A percentile compares a stretch with the other conserved stretches of the same genome.
phyloP scores from a whole-genome alignment of 2,329 filamentous ascomycete genomes.

The Alternaria triticimaculans region DNA sequence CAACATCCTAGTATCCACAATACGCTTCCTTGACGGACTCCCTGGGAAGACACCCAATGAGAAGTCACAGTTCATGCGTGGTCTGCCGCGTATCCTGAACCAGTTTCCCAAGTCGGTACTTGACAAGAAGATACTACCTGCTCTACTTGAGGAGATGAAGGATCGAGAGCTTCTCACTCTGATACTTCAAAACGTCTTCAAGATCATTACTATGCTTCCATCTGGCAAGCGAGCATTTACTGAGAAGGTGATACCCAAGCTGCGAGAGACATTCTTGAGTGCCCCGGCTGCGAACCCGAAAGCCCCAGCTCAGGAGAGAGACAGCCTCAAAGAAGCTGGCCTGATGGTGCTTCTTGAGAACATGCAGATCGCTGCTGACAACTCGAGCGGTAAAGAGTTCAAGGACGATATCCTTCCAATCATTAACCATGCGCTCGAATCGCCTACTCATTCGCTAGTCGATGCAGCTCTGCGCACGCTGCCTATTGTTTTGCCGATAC shows the following conservation, averaged over 20 bases:
- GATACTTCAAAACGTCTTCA: conserved; percentile 91
- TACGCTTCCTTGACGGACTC: conserved; percentile 89
- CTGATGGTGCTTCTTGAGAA: conserved; percentile 91
- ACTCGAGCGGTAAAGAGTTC: conserved; percentile 89
- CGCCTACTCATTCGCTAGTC: conserved; percentile 84
- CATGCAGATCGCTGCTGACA: conserved; percentile 75
- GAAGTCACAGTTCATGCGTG: conserved; percentile 89
- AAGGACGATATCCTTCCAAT: conserved; percentile 94
- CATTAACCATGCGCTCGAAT: conserved; percentile 82
- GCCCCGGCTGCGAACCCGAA: conserved; percentile 52
- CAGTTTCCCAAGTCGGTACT: conserved; percentile 94
- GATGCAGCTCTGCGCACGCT: conserved; percentile 83
- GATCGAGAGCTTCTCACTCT: conserved; percentile 85
- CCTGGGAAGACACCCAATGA: conserved; percentile 91
- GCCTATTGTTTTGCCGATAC: conserved; percentile 79
- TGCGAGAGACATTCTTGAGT: conserved; percentile 82
- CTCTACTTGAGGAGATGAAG: conserved; percentile 89
- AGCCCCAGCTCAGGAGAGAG: conserved; percentile 68
- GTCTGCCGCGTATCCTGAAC: conserved; percentile 82
- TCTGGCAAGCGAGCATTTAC: conserved; percentile 76
- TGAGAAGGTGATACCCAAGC: conserved; percentile 82
- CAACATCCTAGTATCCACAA: conserved; percentile 94
- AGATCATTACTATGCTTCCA: conserved; percentile 80
- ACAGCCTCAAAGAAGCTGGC: conserved; percentile 83
- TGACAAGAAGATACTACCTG: conserved; percentile 91